phyloP scores from a whole-genome alignment of 805 yeast genomes.

The Yamadazyma ubonensis region DNA sequence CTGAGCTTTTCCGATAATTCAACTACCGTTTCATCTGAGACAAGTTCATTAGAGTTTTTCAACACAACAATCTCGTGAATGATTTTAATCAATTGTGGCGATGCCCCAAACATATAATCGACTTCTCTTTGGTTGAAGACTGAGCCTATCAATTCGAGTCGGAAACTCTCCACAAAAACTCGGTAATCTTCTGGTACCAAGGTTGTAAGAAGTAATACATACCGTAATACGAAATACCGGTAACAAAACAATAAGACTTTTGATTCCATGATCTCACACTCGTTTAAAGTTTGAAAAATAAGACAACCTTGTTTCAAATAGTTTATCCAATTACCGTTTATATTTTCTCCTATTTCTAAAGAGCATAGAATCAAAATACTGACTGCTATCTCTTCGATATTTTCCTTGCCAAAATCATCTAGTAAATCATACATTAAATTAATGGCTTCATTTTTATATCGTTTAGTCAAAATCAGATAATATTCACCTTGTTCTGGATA shows the following conservation, averaged over 20 bases:
- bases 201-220: constrained; percentile 24
- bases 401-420: constrained; percentile 21
- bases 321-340: constrained; percentile 27
- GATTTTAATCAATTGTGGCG: constrained; percentile 24
- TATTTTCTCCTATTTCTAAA: constrained; percentile 27
- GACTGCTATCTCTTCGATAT: constrained; percentile 24
- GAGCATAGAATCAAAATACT: constrained; percentile 29
- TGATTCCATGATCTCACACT: constrained; percentile 19
- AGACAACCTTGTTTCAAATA: constrained; percentile 28
- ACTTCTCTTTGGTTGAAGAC: constrained; percentile 22
- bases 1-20: no score
- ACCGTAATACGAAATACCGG: constrained; percentile 29
- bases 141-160: constrained; percentile 23
- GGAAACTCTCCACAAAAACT: constrained; percentile 16
- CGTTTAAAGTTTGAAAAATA: constrained; percentile 21
- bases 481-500: constrained; percentile 6
- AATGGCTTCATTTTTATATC: constrained; percentile 28
- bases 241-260: constrained; percentile 27
- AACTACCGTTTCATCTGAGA: constrained; percentile 3
- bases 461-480: constrained; percentile 11
- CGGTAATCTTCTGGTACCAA: constrained; percentile 18
- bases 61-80: constrained; percentile 21
- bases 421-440: constrained; percentile 24
- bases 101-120: constrained; percentile 35
- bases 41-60: constrained; percentile 14